Evolutionary conservation across 1,284 basidiomycete species (phyloP).

Genomic region (Gomphus bonarii): DNA sequence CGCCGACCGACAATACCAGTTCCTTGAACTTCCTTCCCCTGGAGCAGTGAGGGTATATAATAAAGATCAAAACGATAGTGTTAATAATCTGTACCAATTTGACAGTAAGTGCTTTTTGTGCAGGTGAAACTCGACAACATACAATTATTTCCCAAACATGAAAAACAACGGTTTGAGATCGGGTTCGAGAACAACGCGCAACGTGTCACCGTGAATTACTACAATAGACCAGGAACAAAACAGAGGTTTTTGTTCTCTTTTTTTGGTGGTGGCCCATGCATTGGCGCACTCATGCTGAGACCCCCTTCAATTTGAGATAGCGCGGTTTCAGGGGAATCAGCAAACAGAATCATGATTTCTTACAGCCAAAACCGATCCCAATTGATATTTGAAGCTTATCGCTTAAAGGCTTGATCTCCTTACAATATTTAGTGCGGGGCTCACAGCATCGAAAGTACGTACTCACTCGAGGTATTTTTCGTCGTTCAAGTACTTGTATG

Average conservation of each 20-base stretch:
- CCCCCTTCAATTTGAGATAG: constrained; percentile 87
- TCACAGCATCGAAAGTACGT: constrained; percentile 71
- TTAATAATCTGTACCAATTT: constrained; percentile 56
- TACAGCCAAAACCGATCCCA: constrained; percentile 91
- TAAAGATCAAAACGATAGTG: background rate
- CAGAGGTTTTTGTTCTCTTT: constrained; percentile 36
- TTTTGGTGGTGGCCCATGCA: constrained; percentile 50
- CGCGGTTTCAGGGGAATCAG: constrained; percentile 67
- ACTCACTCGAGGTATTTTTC: constrained; percentile 81
- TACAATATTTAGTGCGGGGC: constrained; percentile 69
- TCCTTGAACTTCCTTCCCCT: constrained; percentile 95
- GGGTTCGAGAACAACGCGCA: constrained; percentile 72
- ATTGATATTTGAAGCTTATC: constrained; percentile 98
- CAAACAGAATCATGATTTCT: constrained; percentile 96
- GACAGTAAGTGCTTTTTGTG: constrained; percentile 94
- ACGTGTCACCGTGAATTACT: constrained; percentile 93
- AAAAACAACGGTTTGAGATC: constrained; percentile 82
- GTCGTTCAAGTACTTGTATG: constrained; percentile 72
- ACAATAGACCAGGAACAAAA: constrained; percentile 69
- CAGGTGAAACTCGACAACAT: constrained; percentile 93
- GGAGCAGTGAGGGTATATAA: background rate
- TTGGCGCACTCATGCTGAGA: constrained; percentile 87
- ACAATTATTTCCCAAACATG: constrained; percentile 89
- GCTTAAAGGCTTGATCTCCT: constrained; percentile 75
- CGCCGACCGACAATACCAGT: constrained; percentile 95